Conservation (phyloP, 805 yeast species). For the Candida anglica region DNA sequence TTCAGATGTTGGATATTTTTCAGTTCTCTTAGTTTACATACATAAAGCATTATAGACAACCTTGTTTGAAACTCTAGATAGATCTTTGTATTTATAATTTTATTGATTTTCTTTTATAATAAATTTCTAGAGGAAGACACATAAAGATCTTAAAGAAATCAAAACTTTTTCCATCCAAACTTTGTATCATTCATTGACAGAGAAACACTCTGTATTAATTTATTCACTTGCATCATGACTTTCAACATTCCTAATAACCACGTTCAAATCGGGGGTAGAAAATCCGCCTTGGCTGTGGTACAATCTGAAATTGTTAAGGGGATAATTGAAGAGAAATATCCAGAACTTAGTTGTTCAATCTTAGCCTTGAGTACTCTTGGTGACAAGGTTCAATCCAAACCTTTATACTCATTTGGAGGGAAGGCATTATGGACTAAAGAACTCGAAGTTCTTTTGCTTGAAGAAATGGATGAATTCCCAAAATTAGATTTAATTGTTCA, state of each 20-base stretch:
- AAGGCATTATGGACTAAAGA: constrained; percentile 96
- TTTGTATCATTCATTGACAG: background rate
- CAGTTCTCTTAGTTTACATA: no score
- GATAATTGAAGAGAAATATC: constrained; percentile 54
- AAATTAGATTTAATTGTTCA: constrained; percentile 88
- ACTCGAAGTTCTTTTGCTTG: constrained; percentile 71
- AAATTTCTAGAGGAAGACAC: no score
- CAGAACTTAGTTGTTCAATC: constrained; percentile 68
- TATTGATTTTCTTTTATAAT: no score
- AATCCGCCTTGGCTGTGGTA: constrained; percentile 79
- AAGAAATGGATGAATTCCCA: constrained; percentile 56
- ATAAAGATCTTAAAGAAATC: no score
- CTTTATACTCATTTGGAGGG: constrained; percentile 93
- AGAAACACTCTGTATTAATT: background rate
- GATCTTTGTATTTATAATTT: no score
- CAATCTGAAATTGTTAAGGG: constrained; percentile 76
- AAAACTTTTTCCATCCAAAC: background rate
- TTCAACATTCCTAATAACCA: constrained; percentile 23
- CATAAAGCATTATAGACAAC: no score
- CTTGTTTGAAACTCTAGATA: no score
- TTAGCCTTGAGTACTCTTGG: constrained; percentile 84
- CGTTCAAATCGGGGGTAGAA: constrained; percentile 78
- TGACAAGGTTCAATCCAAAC: constrained; percentile 79
- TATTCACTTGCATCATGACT: constrained; percentile 12
- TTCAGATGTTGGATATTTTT: no score